Evolutionary conservation across 116 monocot species (phyloP), one percentile per base, ranked within the genome.

Genomic region (Posidonia oceanica): DNA sequence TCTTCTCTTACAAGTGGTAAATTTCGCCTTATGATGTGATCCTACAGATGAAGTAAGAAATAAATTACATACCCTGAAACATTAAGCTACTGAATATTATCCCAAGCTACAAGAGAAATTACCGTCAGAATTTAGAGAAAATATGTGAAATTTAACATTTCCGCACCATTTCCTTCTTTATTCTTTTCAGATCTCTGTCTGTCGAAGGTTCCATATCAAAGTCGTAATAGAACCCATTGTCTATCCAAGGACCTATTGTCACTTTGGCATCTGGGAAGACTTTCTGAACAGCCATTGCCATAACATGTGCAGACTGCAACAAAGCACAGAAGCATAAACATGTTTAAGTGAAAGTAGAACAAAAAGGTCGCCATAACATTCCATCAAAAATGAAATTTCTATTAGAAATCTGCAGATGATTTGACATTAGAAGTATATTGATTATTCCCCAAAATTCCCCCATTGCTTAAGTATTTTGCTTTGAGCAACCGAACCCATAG

Each of bases 261-360:
- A 96, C 96, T 75, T 96, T 91, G 36, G 96, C 75, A 61, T 66
- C 67, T 60, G 91, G 91, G 74, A 91, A 96, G 44, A 96, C 71
- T 69, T 88, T 96, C 76, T 96, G 96, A 70, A 96, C 96, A 81
- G 91, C 96, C 96, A 96, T 96, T 64, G 96, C 96, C 91, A 96
- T 96, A 40, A 96, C 91, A 87, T 96, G 96, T 48, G 96, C 91
- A 74, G 91, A 91, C 96, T 95, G 82, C 70, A 80, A 67, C 8
- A 65, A 63, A 66, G 15, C 23, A 18, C 8, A 2, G 10, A 12
- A 6, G 5, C 52, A 18, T 18, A 20, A 36, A 37, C 13, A 36
- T 7, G 48, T 44, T 44, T 57, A 20, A 17, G 13, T 29, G 29
- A 0, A 29, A 29, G 29, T 29, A 29, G 29, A 29, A 29, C 29